Percentiles rank a stretch among this genome's conserved stretches.
These are phyloP conservation scores for Citropsis articulata DNA, from an alignment of 345 rosid genomes.

Conservation along the genomic window DNA sequence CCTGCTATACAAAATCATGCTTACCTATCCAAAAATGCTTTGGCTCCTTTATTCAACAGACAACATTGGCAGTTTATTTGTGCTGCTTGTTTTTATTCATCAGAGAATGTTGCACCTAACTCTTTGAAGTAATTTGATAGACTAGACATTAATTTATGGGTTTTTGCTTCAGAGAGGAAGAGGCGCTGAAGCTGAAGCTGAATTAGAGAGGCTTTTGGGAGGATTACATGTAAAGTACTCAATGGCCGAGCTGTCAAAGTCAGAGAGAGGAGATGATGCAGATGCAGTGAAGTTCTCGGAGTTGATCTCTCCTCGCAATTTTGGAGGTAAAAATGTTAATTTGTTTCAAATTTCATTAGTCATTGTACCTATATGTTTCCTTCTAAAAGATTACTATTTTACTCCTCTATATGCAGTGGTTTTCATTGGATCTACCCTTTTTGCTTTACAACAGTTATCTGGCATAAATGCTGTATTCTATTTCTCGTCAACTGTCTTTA, in stretches of 20 bases:
- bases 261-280: slow-evolving; percentile 63
- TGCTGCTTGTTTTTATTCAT: neutral
- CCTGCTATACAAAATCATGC: neutral
- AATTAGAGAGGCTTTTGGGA: slow-evolving; percentile 78
- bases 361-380: slow-evolving; percentile 1
- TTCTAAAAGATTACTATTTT: slow-evolving; percentile 31
- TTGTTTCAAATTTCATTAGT: slow-evolving; percentile 9
- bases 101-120: neutral
- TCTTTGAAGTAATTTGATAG: neutral
- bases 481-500: slow-evolving; percentile 92
- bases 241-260: slow-evolving; percentile 72
- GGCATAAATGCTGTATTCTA: slow-evolving; percentile 96
- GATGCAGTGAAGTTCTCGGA: slow-evolving; percentile 63
- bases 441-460: slow-evolving; percentile 95
- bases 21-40: neutral
- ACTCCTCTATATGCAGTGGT: slow-evolving; percentile 79
- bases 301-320: slow-evolving; percentile 67
- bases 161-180: slow-evolving; percentile 66
- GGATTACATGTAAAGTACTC: slow-evolving; percentile 70
- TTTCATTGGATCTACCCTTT: slow-evolving; percentile 89
- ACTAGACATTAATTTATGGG: slow-evolving; percentile 5
- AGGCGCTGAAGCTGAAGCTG: slow-evolving; percentile 80
- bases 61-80: neutral
- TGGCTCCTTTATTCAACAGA: neutral
- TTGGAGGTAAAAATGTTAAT: slow-evolving; percentile 45